Base-by-base conservation (phyloP, 1,284 basidiomycete species). In the Naganishia sp. region DNA sequence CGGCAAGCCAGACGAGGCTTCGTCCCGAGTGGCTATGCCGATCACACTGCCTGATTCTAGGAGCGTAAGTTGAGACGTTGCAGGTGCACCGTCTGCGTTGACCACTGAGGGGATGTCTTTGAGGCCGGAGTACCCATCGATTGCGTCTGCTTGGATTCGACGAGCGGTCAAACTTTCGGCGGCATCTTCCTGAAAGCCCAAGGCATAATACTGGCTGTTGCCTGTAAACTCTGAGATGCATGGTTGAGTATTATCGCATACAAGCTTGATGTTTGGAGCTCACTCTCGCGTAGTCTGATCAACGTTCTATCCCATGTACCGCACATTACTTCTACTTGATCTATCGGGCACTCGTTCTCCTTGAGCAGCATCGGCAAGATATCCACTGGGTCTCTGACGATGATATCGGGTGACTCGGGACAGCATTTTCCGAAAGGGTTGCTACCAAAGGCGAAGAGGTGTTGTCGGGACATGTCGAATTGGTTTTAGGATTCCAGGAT, bases 381-480 rank as follows among this genome's bases (percentile, higher is more conserved):
- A 36, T 66, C 57, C 6, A 61, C 55, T n/a, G 65, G 65, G 5
- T 28, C 2, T 4, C 21, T 28, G 43, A 66, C 56, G 28, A 59
- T 54, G 49, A 60, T 44, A 18, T 53, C 44, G 6, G 49, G 2
- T 6, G 10, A 36, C 11, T 28, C 42, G 10, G 56, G 57, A 55
- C 49, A 57, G 11, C 56, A 23, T 43, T 66, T 66, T 23, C 50
- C 44, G 33, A 60, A 59, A 53, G 57, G 44, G 39, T 66, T 66
- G 50, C 57, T 60, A 16, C 65, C 65, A 31, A 59, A 66, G 6
- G 65, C 65, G 52, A 66, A 61, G 36, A 61, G 31, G 33, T 61
- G 65, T 49, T 46, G 45, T n/a, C 53, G 53, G 18, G 15, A 2
- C 53, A 55, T 55, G 33, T 39, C 11, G 7, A n/a, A 13, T 39